phyloP scores from a whole-genome alignment of 148 eudicot species.

The Camellia sinensis region DNA sequence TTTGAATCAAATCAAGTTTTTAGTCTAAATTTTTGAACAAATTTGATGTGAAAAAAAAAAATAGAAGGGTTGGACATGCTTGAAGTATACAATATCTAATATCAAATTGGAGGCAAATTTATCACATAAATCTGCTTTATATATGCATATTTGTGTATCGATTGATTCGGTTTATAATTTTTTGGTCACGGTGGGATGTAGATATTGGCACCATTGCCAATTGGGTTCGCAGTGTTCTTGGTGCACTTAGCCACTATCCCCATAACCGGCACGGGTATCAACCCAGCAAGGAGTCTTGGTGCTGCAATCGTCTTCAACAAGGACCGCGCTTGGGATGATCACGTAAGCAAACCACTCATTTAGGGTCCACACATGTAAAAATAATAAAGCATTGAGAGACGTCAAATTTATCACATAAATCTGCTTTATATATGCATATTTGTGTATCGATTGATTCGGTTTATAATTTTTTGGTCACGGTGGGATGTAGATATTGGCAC shows the following conservation, averaged over 20 bases:
- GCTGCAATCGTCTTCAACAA: slow-evolving; percentile 46
- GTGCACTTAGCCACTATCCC: slow-evolving; percentile 14
- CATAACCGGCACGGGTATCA: slow-evolving; percentile 11
- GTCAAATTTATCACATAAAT: too few relatives aligned
- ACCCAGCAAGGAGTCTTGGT: slow-evolving; percentile 16
- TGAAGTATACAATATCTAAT: too few relatives aligned
- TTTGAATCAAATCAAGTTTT: too few relatives aligned
- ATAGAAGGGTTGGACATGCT: too few relatives aligned
- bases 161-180: not conserved
- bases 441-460: not conserved
- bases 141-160: not conserved
- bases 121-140: not conserved
- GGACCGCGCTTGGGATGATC: slow-evolving; percentile 56
- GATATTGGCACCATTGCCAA: slow-evolving; percentile 57
- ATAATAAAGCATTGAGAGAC: too few relatives aligned
- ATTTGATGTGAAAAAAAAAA: too few relatives aligned
- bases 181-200: slow-evolving; percentile 9
- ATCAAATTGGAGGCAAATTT: too few relatives aligned
- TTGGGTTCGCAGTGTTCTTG: slow-evolving; percentile 17
- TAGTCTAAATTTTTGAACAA: too few relatives aligned
- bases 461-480: not conserved
- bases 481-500: slow-evolving; percentile 57
- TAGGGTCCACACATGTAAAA: too few relatives aligned
- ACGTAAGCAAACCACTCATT: slow-evolving; percentile 30
- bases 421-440: not conserved